Percentiles rank a stretch among this genome's conserved stretches.
Evolutionary conservation across 148 eudicot genomes (phyloP).

Genomic region (Camellia granthamiana): DNA sequence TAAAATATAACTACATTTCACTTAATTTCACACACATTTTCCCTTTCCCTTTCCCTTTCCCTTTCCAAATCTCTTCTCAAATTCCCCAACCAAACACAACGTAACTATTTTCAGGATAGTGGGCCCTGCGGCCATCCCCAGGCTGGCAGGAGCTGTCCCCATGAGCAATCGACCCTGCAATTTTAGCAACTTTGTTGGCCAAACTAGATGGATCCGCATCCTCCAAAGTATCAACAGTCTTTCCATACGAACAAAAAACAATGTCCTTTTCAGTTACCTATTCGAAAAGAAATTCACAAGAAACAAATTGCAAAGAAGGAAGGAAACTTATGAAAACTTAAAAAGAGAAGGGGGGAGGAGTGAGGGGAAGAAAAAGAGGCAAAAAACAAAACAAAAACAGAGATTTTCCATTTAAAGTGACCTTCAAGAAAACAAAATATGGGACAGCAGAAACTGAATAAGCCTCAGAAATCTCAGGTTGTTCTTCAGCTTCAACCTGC

Average conservation of each 20-base stretch:
- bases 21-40: no score
- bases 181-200: slow-evolving; percentile 90
- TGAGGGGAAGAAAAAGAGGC: not conserved
- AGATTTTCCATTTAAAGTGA: slow-evolving; percentile 17
- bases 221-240: slow-evolving; percentile 81
- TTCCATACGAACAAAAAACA: slow-evolving; percentile 55
- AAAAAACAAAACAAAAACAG: not conserved
- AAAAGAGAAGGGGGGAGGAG: not conserved
- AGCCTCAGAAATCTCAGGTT: slow-evolving; percentile 91
- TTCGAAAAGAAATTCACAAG: not conserved
- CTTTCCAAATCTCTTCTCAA: no score
- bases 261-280: not conserved
- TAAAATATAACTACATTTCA: no score
- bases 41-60: no score
- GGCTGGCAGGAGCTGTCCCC: slow-evolving; percentile 89
- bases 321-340: not conserved
- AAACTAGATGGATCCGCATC: slow-evolving; percentile 93
- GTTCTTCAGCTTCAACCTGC: slow-evolving; percentile 99
- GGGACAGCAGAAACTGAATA: slow-evolving; percentile 93
- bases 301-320: not conserved
- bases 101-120: slow-evolving; percentile 61
- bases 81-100: no score
- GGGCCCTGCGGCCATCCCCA: slow-evolving; percentile 94
- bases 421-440: slow-evolving; percentile 88
- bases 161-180: slow-evolving; percentile 61